These are phyloP conservation scores for Suhomyces sp. DNA, from an alignment of 805 yeast species.

Conservation along the genomic window DNA sequence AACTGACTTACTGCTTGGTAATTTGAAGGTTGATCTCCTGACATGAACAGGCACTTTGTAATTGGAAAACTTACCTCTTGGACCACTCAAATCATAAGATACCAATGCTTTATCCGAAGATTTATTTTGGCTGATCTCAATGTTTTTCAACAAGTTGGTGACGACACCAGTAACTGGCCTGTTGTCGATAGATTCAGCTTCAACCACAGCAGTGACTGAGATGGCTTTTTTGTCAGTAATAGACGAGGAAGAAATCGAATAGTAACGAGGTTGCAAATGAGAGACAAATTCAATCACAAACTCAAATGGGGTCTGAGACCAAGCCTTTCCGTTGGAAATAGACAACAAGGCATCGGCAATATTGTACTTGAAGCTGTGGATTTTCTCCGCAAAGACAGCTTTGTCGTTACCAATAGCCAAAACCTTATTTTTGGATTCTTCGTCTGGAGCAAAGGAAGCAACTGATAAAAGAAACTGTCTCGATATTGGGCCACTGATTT, in stretches of 20 bases:
- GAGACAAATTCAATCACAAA: slow-evolving; percentile 79
- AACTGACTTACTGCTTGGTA: slow-evolving; percentile 78
- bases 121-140: slow-evolving; percentile 56
- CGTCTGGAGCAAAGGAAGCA: slow-evolving; percentile 78
- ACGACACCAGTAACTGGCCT: slow-evolving; percentile 75
- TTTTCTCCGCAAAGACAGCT: slow-evolving; percentile 59
- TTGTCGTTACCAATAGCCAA: slow-evolving; percentile 64
- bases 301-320: slow-evolving; percentile 79
- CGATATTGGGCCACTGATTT: slow-evolving; percentile 89
- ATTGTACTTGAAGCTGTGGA: slow-evolving; percentile 61
- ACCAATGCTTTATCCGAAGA: slow-evolving; percentile 42
- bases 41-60: slow-evolving; percentile 83
- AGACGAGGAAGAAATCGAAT: slow-evolving; percentile 92
- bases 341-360: slow-evolving; percentile 68
- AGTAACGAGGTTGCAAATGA: slow-evolving; percentile 88
- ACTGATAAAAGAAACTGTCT: slow-evolving; percentile 77
- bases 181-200: slow-evolving; percentile 43
- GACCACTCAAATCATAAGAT: slow-evolving; percentile 78
- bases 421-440: slow-evolving; percentile 48
- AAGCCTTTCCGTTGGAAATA: slow-evolving; percentile 62
- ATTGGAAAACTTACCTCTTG: slow-evolving; percentile 56
- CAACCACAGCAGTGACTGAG: slow-evolving; percentile 91
- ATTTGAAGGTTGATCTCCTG: slow-evolving; percentile 90
- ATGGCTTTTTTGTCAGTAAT: slow-evolving; percentile 68
- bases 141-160: slow-evolving; percentile 78